Conservation (phyloP, 1,284 basidiomycete species). For the Apiotrichum mycotoxinovorans region DNA sequence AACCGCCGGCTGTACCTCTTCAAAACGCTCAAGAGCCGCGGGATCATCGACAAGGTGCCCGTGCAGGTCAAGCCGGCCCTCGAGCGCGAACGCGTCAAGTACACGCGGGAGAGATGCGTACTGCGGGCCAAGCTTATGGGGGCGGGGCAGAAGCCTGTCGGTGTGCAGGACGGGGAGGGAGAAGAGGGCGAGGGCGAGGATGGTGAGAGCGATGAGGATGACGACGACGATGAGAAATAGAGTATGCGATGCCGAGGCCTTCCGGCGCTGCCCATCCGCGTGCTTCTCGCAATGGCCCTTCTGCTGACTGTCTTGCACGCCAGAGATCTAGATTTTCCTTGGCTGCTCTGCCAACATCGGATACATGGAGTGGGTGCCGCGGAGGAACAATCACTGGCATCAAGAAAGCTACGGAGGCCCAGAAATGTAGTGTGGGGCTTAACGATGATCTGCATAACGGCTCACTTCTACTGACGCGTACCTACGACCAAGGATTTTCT, state of each 20-base stretch:
- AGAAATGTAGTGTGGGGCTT: too few species aligned
- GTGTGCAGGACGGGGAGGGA: neutral
- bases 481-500: too few species aligned
- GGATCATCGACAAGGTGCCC: slow-evolving; percentile 10
- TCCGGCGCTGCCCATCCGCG: neutral
- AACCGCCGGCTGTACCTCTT: slow-evolving; percentile 19
- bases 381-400: too few species aligned
- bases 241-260: too few species aligned
- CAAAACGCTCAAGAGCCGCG: slow-evolving; percentile 16
- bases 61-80: slow-evolving; percentile 23
- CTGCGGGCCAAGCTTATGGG: slow-evolving; percentile 20
- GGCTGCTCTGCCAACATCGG: too few species aligned
- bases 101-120: slow-evolving; percentile 16
- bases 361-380: too few species aligned
- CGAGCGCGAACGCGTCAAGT: slow-evolving; percentile 16
- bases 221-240: neutral
- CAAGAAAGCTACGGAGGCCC: too few species aligned
- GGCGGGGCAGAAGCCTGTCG: slow-evolving; percentile 9
- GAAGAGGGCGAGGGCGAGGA: slow-evolving; percentile 4
- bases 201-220: neutral
- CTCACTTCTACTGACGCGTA: too few species aligned
- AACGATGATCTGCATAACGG: too few species aligned
- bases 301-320: too few species aligned
- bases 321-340: too few species aligned
- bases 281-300: too few species aligned